Evolutionary conservation across 2,329 filamentous ascomycete species (phyloP).

Genomic region (Colletotrichum phormii): DNA sequence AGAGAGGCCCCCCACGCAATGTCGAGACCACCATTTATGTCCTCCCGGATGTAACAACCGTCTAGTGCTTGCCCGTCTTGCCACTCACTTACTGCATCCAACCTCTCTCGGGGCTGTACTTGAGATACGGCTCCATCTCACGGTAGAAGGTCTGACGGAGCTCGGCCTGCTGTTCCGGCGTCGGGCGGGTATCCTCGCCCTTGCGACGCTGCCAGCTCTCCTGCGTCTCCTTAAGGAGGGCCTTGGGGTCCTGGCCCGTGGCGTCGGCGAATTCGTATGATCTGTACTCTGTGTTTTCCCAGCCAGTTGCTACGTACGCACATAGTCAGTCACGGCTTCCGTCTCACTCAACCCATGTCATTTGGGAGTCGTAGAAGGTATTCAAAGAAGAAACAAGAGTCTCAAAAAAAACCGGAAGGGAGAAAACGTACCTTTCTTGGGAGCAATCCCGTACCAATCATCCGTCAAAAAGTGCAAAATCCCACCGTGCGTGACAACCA

Average conservation of each 20-base stretch:
- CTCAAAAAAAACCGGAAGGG: background rate
- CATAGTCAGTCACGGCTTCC: too few species aligned
- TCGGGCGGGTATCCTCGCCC: conserved; percentile 54
- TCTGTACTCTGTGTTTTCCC: conserved; percentile 79
- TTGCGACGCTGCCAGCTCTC: conserved; percentile 59
- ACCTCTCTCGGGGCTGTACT: conserved; percentile 42
- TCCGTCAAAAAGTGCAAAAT: conserved; percentile 88
- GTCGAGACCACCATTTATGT: conserved; percentile 32
- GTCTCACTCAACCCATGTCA: background rate
- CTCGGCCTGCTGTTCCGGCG: conserved; percentile 59
- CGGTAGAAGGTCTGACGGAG: conserved; percentile 52
- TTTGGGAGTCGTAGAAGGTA: background rate
- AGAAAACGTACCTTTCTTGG: conserved; percentile 53
- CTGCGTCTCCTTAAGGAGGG: conserved; percentile 59
- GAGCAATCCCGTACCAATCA: conserved; percentile 75
- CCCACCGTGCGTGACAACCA: conserved; percentile 84
- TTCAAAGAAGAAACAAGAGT: too few species aligned
- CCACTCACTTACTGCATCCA: conserved; percentile 29
- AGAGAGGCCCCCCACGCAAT: conserved; percentile 29
- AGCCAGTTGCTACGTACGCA: conserved; percentile 72
- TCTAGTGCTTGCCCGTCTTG: background rate
- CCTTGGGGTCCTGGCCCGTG: conserved; percentile 60
- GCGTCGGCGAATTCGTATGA: conserved; percentile 73
- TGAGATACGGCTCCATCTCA: conserved; percentile 50
- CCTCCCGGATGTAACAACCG: background rate